phyloP scores from a whole-genome alignment of 306 rosid species.

The Comarum palustre region DNA sequence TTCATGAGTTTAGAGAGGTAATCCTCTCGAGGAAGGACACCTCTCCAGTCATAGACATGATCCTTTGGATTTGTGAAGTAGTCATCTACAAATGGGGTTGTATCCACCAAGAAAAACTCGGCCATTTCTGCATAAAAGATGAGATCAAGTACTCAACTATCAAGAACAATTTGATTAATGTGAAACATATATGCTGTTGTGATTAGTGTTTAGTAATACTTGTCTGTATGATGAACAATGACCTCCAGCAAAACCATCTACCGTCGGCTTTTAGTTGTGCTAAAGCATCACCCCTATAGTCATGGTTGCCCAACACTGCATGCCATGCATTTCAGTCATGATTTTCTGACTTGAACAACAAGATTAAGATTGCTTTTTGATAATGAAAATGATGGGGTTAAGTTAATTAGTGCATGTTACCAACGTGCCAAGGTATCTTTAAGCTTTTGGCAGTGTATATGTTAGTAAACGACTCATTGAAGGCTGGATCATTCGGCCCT shows the following conservation, averaged over 20 bases:
- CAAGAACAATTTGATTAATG: too few species aligned
- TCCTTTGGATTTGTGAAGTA: constrained; percentile 50
- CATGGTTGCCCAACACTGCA: constrained; percentile 85
- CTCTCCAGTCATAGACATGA: constrained; percentile 61
- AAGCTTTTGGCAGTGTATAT: constrained; percentile 66
- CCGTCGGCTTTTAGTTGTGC: constrained; percentile 65
- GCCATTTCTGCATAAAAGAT: too few species aligned
- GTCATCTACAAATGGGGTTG: constrained; percentile 57
- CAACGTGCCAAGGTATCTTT: constrained; percentile 53
- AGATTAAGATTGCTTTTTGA: background rate
- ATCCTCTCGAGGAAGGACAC: constrained; percentile 41
- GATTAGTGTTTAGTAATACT: constrained; percentile 30
- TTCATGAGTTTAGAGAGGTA: background rate
- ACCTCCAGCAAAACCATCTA: constrained; percentile 69
- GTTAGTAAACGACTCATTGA: constrained; percentile 50
- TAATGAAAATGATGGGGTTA: background rate
- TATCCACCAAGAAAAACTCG: constrained; percentile 78
- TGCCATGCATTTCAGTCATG: background rate
- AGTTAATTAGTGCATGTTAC: constrained; percentile 19
- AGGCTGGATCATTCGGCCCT: constrained; percentile 44
- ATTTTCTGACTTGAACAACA: background rate
- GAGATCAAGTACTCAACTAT: too few species aligned
- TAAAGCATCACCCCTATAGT: constrained; percentile 74
- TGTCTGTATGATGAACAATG: constrained; percentile 48
- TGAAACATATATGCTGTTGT: too few species aligned